Conservation (phyloP, 148 eudicot genomes). For the Beta vulgaris region DNA sequence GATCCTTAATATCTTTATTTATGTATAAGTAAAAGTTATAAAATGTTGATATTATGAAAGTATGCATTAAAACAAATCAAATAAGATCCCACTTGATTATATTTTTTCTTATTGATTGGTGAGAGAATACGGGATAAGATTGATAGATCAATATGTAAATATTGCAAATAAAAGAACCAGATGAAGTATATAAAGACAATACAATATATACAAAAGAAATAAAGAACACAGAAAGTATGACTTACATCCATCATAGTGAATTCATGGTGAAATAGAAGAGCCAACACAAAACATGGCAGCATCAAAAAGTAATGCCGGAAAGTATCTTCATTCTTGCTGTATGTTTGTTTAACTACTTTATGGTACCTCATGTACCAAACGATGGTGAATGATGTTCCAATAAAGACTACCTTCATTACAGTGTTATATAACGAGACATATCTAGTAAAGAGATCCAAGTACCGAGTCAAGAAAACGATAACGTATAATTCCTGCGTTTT, state of each 20-base stretch:
- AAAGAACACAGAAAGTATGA: neutral
- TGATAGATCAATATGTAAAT: no score
- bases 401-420: conserved; percentile 50
- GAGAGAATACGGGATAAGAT: no score
- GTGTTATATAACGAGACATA: conserved; percentile 47
- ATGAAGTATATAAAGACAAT: no score
- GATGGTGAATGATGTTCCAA: conserved; percentile 47
- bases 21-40: no score
- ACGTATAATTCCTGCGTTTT: conserved; percentile 59
- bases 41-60: no score
- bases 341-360: conserved; percentile 49
- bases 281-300: conserved; percentile 41
- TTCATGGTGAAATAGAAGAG: conserved; percentile 39
- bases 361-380: conserved; percentile 62
- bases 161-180: no score
- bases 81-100: no score
- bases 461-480: conserved; percentile 45
- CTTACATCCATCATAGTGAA: conserved; percentile 44
- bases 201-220: neutral
- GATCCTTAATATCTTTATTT: no score
- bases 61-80: no score
- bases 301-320: conserved; percentile 43
- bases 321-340: conserved; percentile 47
- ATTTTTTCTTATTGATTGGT: no score
- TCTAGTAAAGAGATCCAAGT: conserved; percentile 51